Base-by-base conservation (phyloP, 129 eudicot genomes). In the Artemisia annua region DNA sequence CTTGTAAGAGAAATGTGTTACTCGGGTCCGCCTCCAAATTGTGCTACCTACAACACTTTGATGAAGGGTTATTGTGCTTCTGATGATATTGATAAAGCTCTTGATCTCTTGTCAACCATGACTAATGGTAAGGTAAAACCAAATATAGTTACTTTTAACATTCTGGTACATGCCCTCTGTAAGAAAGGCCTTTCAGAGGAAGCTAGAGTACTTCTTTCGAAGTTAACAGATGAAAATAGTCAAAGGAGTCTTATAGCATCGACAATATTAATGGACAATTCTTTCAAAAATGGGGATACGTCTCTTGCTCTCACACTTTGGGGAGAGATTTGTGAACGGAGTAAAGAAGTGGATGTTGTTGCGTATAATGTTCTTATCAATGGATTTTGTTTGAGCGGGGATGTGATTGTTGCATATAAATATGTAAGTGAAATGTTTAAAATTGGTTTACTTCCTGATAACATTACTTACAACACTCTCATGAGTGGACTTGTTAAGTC, bases 11-110 rank as follows among this genome's bases (percentile, higher is more conserved):
- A 87, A 64, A 92, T 92, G 96, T 74, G 75, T 48, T 30, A 3
- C 53, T 9, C 72, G 32, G 97, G 97, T 30, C 97, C 93, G 19
- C 15, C 84, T 73, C 97, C 97, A 51, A 92, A 75, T 79, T 87
- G 89, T 76, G 87, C 82, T 15, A 89, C 96, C 44, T 88, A 82
- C 82, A 92, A 92, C 86, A 86, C 85, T 3, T 83, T 92, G 30
- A 85, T 92, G 82, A 87, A 73, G 63, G 97, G 96, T 53, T 88
- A 92, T 82, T 89, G 94, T 83, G 69, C 77, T 48, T 63, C 26
- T 17, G 67, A 84, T 72, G 71, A 88, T 67, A 78, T 89, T 10
- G 86, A 92, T 74, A 89, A 79, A 75, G 94, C 96, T 80, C 85
- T 77, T 10, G 83, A 89, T 77, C 80, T 89, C 67, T 71, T 81